Conservation (phyloP, 148 eudicot genomes). For the Salicornia ramosissima region DNA sequence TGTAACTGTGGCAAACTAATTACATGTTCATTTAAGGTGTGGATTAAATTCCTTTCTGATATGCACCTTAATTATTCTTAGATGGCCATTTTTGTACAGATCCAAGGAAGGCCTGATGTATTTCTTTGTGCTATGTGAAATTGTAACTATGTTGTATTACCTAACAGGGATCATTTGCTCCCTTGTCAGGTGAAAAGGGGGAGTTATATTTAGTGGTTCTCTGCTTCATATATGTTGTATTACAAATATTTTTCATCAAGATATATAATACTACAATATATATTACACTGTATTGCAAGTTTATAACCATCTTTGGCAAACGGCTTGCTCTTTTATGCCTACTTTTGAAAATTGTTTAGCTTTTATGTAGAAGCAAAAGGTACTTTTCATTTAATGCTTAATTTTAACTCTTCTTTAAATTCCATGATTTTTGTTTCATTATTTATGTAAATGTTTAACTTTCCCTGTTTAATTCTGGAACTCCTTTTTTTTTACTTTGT, state of each 20-base stretch:
- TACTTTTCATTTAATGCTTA: not conserved
- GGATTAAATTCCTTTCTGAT: not conserved
- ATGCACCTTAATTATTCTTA: not conserved
- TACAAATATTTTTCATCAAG: not conserved
- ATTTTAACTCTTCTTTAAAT: too few species aligned
- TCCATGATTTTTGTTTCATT: too few species aligned
- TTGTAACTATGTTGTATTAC: conserved; percentile 14
- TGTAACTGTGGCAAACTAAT: conserved; percentile 19
- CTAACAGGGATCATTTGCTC: conserved; percentile 5
- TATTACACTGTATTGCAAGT: conserved; percentile 7
- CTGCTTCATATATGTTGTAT: conserved; percentile 1
- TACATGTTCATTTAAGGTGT: not conserved
- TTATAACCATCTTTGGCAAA: conserved; percentile 10
- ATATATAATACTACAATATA: not conserved
- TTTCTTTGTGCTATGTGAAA: conserved; percentile 19
- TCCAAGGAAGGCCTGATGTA: conserved; percentile 8
- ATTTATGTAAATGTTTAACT: too few species aligned
- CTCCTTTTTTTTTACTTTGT: too few species aligned
- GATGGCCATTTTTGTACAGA: conserved; percentile 25
- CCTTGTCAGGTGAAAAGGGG: conserved; percentile 1
- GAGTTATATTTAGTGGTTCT: conserved; percentile 4
- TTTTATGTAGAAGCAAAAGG: not conserved
- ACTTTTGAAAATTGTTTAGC: not conserved
- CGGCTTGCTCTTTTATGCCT: not conserved
- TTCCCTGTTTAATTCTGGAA: too few species aligned